Evolutionary conservation across 352 stramenopile genomes (phyloP).

Genomic region (Globisporangium solare): DNA sequence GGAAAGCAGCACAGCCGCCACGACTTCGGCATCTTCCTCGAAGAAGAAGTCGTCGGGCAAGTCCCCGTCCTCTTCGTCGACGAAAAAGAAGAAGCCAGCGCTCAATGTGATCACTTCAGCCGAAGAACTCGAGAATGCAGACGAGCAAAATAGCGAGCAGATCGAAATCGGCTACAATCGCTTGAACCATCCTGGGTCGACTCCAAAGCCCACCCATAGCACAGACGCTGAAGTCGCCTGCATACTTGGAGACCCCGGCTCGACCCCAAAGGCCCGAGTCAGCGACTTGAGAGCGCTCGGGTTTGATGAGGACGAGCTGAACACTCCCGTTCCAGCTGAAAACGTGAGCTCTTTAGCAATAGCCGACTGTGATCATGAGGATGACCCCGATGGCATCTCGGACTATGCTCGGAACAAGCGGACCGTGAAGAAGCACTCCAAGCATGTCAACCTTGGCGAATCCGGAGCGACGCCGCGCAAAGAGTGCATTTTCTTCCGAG

Average conservation of each 20-base stretch:
- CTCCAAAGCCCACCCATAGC: conserved; percentile 33
- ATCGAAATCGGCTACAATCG: conserved; percentile 39
- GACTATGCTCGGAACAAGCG: conserved; percentile 55
- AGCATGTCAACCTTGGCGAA: conserved; percentile 56
- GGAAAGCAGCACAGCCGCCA: not conserved
- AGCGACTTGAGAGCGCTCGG: conserved; percentile 42
- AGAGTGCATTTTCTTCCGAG: conserved; percentile 82
- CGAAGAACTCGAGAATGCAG: conserved; percentile 10
- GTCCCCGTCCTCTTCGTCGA: not conserved
- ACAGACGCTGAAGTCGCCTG: conserved; percentile 8
- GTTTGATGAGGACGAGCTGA: conserved; percentile 46
- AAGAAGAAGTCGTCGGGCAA: conserved; percentile 11
- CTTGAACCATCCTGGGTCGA: conserved; percentile 56
- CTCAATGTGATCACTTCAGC: conserved; percentile 37
- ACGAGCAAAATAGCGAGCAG: conserved; percentile 7
- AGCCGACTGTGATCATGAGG: not conserved
- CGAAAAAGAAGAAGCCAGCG: conserved; percentile 25
- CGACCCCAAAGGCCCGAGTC: conserved; percentile 45
- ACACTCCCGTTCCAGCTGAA: conserved; percentile 9
- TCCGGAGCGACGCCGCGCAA: conserved; percentile 61
- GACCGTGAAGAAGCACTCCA: conserved; percentile 29
- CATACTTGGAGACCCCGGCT: conserved; percentile 55
- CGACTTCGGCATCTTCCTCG: not conserved
- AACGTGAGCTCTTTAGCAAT: conserved; percentile 2
- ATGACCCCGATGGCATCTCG: conserved; percentile 24